phyloP scores from a whole-genome alignment of 768 basidiomycete species.

The Pleurotus tuber-regium region DNA sequence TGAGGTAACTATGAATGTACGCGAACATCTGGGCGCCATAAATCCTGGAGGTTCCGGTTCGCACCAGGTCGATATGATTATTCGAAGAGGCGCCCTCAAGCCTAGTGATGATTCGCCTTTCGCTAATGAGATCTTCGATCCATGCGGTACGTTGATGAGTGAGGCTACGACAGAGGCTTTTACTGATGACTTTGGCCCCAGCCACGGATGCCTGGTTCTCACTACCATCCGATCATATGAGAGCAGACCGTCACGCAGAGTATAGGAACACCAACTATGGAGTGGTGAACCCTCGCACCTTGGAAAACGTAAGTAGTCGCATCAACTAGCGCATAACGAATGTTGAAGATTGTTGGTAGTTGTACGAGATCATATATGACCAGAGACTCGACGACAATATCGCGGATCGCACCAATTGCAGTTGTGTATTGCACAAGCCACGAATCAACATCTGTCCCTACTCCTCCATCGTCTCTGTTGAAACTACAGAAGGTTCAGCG shows the following conservation, averaged over 20 bases:
- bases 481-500: constrained; percentile 15
- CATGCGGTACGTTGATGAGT: constrained; percentile 31
- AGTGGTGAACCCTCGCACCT: constrained; percentile 46
- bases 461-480: constrained; percentile 32
- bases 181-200: constrained; percentile 16
- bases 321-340: neutral
- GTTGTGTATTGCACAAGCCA: constrained; percentile 17
- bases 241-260: constrained; percentile 36
- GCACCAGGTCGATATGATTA: constrained; percentile 47
- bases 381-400: constrained; percentile 46
- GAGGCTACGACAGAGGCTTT: neutral
- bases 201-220: constrained; percentile 40
- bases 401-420: constrained; percentile 26
- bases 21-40: constrained; percentile 33
- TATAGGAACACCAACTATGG: constrained; percentile 53
- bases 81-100: constrained; percentile 47
- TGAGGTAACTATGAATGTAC: constrained; percentile 44
- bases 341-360: constrained; percentile 22
- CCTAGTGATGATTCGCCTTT: constrained; percentile 54
- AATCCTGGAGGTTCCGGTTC: constrained; percentile 20
- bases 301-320: constrained; percentile 32
- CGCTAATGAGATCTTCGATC: constrained; percentile 55
- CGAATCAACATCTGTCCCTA: constrained; percentile 37
- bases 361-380: constrained; percentile 50
- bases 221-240: constrained; percentile 31